These are phyloP conservation scores for Alternaria gaisen DNA, from an alignment of 2,329 filamentous ascomycete species.

Conservation along the genomic window DNA sequence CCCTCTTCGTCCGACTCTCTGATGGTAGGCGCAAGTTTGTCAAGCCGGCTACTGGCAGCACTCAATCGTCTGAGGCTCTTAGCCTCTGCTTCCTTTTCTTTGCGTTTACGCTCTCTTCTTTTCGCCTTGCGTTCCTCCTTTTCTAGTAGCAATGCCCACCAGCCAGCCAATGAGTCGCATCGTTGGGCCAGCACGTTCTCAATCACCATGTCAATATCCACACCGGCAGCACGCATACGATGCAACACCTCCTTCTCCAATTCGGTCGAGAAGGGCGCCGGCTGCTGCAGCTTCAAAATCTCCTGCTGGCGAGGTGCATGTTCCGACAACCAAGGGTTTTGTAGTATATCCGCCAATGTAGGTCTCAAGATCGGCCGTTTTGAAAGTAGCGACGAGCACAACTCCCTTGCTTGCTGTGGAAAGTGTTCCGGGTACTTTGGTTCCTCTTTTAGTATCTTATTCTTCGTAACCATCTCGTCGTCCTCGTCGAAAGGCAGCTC, in stretches of 20 bases:
- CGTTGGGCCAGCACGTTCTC: conserved; percentile 91
- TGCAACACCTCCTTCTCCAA: conserved; percentile 91
- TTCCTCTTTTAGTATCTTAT: conserved; percentile 83
- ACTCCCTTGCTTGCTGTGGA: conserved; percentile 76
- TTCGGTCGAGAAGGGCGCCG: conserved; percentile 82
- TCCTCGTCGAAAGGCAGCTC: conserved; percentile 97
- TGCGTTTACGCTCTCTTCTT: conserved; percentile 81
- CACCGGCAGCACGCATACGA: conserved; percentile 90
- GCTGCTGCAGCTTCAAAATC: conserved; percentile 83
- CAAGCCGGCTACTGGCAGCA: conserved; percentile 85
- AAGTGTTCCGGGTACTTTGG: conserved; percentile 85
- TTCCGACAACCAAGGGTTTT: conserved; percentile 86
- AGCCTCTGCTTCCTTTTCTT: conserved; percentile 82
- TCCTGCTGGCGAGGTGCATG: conserved; percentile 87
- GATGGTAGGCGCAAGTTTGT: conserved; percentile 79
- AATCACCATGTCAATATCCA: conserved; percentile 92
- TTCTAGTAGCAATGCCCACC: conserved; percentile 94
- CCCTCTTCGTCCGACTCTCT: conserved; percentile 83
- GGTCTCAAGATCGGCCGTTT: conserved; percentile 89
- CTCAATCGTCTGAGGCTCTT: conserved; percentile 84
- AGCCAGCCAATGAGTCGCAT: conserved; percentile 89
- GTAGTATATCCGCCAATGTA: conserved; percentile 82
- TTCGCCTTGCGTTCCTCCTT: conserved; percentile 91
- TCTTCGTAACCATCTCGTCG: conserved; percentile 86
- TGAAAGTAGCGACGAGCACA: conserved; percentile 83